Conservation (phyloP, 805 yeast species). For the Metschnikowia similis region DNA sequence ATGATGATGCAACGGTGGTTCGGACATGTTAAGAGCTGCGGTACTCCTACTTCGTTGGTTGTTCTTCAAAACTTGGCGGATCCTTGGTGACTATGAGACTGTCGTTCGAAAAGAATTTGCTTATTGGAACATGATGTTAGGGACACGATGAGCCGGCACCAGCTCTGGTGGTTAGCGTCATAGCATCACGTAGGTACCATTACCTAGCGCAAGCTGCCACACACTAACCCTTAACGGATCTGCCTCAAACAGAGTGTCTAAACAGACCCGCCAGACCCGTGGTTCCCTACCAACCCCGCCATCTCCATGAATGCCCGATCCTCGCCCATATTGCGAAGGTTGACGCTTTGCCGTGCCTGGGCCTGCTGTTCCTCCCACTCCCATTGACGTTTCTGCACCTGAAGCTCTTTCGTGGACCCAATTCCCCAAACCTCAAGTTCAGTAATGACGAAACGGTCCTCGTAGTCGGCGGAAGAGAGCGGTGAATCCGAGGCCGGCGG, state of each 20-base stretch:
- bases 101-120: too few relatives aligned
- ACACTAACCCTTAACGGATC: too few relatives aligned
- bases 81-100: too few relatives aligned
- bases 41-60: too few relatives aligned
- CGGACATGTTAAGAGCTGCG: too few relatives aligned
- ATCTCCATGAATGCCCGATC: constrained; percentile 82
- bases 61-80: too few relatives aligned
- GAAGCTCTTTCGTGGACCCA: constrained; percentile 73
- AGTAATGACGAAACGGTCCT: constrained; percentile 64
- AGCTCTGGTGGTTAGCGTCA: too few relatives aligned
- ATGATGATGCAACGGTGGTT: too few relatives aligned
- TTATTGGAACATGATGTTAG: too few relatives aligned
- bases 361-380: constrained; percentile 92
- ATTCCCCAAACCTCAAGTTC: constrained; percentile 91
- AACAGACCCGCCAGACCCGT: constrained; percentile 46
- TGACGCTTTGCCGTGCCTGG: constrained; percentile 66
- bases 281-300: constrained; percentile 61
- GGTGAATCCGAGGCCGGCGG: neutral
- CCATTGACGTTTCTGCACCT: constrained; percentile 74
- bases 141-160: too few relatives aligned
- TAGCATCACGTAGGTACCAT: neutral
- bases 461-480: constrained; percentile 38
- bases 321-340: constrained; percentile 64
- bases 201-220: too few relatives aligned
- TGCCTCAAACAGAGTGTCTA: constrained; percentile 18